These are phyloP conservation scores for Crucihimalaya himalaica DNA, from an alignment of 345 rosid genomes.

Conservation along the genomic window DNA sequence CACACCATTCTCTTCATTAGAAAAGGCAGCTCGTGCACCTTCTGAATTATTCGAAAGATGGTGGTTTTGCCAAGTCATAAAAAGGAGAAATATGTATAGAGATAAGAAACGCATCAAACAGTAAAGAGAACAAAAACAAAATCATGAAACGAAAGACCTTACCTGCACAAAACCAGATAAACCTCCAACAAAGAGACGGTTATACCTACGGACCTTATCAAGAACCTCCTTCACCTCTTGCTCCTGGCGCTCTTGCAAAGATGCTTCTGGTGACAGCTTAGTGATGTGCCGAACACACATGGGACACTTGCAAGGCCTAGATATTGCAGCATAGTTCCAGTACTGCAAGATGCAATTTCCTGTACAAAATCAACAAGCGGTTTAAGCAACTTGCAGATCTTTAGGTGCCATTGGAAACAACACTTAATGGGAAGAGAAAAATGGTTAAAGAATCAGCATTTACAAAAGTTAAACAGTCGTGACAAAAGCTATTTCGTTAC, in stretches of 20 bases:
- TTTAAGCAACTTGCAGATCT: background rate
- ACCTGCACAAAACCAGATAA: slow-evolving; percentile 68
- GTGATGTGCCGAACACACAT: slow-evolving; percentile 68
- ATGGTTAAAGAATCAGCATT: background rate
- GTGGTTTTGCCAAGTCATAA: slow-evolving; percentile 18
- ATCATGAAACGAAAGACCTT: background rate
- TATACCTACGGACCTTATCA: slow-evolving; percentile 61
- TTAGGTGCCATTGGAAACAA: background rate
- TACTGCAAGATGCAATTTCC: slow-evolving; percentile 81
- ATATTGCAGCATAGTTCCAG: slow-evolving; percentile 79
- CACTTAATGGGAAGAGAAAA: background rate
- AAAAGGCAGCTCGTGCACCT: slow-evolving; percentile 60
- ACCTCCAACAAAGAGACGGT: slow-evolving; percentile 77
- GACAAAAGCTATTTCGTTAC: too few species aligned
- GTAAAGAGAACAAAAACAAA: background rate
- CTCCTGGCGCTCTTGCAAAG: slow-evolving; percentile 53
- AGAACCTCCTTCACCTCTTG: slow-evolving; percentile 61
- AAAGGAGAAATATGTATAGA: background rate
- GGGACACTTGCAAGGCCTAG: slow-evolving; percentile 88
- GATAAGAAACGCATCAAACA: slow-evolving; percentile 1
- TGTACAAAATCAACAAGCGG: slow-evolving; percentile 33
- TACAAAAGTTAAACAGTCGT: too few species aligned
- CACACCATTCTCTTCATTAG: slow-evolving; percentile 65
- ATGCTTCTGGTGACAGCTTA: slow-evolving; percentile 59
- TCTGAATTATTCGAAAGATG: slow-evolving; percentile 49